These are phyloP conservation scores for Talaromyces sp. DNA, from an alignment of 2,329 filamentous ascomycete genomes.

Conservation along the genomic window DNA sequence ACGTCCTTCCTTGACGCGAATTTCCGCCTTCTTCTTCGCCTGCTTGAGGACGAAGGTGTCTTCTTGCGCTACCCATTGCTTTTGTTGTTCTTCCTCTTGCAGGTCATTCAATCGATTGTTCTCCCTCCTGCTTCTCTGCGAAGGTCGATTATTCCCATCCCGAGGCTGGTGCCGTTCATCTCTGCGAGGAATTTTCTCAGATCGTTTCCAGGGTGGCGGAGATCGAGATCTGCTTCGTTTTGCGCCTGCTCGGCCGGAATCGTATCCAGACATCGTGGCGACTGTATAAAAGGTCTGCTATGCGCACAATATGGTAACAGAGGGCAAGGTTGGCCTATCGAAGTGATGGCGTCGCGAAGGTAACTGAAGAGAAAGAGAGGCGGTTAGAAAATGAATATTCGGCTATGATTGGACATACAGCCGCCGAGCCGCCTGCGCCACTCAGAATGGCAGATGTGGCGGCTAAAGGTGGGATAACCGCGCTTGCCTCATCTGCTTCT, in stretches of 20 bases:
- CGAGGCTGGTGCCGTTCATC: slow-evolving; percentile 23
- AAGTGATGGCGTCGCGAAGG: not conserved
- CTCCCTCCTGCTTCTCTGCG: slow-evolving; percentile 34
- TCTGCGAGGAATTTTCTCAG: slow-evolving; percentile 32
- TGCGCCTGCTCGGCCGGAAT: slow-evolving; percentile 26
- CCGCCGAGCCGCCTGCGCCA: not conserved
- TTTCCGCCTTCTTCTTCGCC: slow-evolving; percentile 95
- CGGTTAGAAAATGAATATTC: not conserved
- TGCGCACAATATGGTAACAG: not conserved
- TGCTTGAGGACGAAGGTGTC: slow-evolving; percentile 95
- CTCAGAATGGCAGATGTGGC: not conserved
- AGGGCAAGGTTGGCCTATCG: not conserved
- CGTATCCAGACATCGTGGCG: slow-evolving; percentile 26
- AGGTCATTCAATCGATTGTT: slow-evolving; percentile 49
- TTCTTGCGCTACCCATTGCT: slow-evolving; percentile 86
- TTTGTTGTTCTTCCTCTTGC: slow-evolving; percentile 71
- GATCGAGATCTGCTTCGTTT: slow-evolving; percentile 41
- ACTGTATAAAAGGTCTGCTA: not conserved
- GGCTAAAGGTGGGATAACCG: not conserved
- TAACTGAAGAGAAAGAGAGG: not conserved
- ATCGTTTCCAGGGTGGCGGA: slow-evolving; percentile 32
- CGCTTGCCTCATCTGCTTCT: not conserved
- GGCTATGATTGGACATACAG: not conserved
- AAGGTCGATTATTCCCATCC: slow-evolving; percentile 16
- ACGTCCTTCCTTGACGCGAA: slow-evolving; percentile 84